Evolutionary conservation across 164 flowering plant species (phyloP), one percentile per base, ranked within the genome.

Genomic region (Aristolochia contorta): DNA sequence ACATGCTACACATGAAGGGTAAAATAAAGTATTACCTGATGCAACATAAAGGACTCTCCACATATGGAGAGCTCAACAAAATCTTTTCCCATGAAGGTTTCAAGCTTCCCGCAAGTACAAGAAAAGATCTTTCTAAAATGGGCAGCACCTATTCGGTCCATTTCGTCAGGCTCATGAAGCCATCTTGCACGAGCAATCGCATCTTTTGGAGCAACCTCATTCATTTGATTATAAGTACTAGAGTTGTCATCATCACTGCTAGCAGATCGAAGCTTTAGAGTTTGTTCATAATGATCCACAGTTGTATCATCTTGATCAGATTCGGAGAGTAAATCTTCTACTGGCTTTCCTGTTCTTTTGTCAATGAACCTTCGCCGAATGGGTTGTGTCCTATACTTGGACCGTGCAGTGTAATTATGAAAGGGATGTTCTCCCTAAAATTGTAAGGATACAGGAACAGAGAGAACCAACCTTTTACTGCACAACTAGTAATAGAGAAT

Each of bases 41-140:
- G 96, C 72, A 92, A 70, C 98, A 89, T 92, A 79, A 89, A 92
- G 32, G 98, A 92, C 71, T 89, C 96, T 49, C 96, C 98, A 78
- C 76, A 80, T 23, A 92, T 83, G 60, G 89, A 82, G 33, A 92
- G 52, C 76, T 92, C 95, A 51, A 92, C 57, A 57, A 66, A 89
- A 54, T 54, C 69, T 63, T 65, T 63, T 25, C 82, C 93, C 55
- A 54, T 60, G 19, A 60, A 70, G n/a, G 65, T 75, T 71, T 92
- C 79, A 69, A 86, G 74, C 70, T 77, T 74, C 56, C 88, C 91
- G 76, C 93, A 85, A 49, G 80, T 78, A 71, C 89, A 84, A 19
- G 60, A 63, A 55, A 77, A 70, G 18, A 92, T 85, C 71, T 80
- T 87, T 74, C 96, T 82, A 74, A 82, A 89, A 71, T 92, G 98